Percentiles rank a stretch among this genome's conserved stretches.
phyloP scores from a whole-genome alignment of 2,329 filamentous ascomycete species.

The Fusarium metavorans region DNA sequence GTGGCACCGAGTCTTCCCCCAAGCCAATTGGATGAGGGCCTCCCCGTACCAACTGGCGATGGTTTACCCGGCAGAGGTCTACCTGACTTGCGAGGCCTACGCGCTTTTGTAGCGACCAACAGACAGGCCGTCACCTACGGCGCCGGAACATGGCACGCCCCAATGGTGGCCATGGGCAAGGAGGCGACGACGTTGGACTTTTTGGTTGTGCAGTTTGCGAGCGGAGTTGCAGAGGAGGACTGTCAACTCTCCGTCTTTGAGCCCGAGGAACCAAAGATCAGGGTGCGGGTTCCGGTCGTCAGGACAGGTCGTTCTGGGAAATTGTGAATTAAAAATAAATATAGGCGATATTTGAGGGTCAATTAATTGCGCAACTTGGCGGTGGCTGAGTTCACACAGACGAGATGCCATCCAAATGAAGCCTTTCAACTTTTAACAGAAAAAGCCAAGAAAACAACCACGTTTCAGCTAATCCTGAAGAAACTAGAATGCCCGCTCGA shows the following conservation, averaged over 20 bases:
- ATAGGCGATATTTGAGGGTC: slow-evolving; percentile 27
- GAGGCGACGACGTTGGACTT: slow-evolving; percentile 77
- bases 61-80: slow-evolving; percentile 70
- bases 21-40: slow-evolving; percentile 35
- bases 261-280: slow-evolving; percentile 53
- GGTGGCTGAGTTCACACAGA: slow-evolving; percentile 28
- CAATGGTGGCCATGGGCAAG: slow-evolving; percentile 87
- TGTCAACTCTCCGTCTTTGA: slow-evolving; percentile 79
- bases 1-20: slow-evolving; percentile 82
- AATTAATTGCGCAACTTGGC: slow-evolving; percentile 19
- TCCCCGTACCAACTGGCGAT: slow-evolving; percentile 46
- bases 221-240: slow-evolving; percentile 85
- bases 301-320: slow-evolving; percentile 22
- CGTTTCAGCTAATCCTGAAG: slow-evolving; percentile 26
- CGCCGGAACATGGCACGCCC: slow-evolving; percentile 93
- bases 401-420: slow-evolving; percentile 16
- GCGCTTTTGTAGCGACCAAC: slow-evolving; percentile 82
- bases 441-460: not conserved
- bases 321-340: slow-evolving; percentile 17
- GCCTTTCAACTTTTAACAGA: not conserved
- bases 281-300: slow-evolving; percentile 44
- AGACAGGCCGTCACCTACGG: slow-evolving; percentile 92
- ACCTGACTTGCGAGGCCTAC: slow-evolving; percentile 77
- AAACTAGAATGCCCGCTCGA: slow-evolving; percentile 11
- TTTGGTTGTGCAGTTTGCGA: slow-evolving; percentile 89